Evolutionary conservation across 179 eudicot species (phyloP), one percentile per base, ranked within the genome.

Genomic region (Silene noctiflora): DNA sequence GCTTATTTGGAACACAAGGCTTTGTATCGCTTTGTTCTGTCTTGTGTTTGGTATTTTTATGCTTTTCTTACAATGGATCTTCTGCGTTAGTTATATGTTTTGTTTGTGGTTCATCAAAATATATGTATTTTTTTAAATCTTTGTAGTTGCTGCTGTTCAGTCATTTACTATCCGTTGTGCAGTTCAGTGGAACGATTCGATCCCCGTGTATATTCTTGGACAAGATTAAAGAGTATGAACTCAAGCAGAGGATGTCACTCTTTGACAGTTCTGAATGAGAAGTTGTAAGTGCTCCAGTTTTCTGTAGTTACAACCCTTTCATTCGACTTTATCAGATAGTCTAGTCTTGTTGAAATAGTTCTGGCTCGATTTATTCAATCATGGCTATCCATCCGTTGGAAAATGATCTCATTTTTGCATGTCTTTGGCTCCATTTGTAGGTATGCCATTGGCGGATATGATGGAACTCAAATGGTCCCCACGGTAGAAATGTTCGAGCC

Each of bases 121-220:
- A 46, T 8, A 42, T 9, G 63, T 59, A 5, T 59, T 67, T 33
- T 69, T 69, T 13, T 33, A 13, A 73, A 31, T 21, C 1, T 19
- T 51, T 55, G 56, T 56, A 44, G 56, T 20, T 71, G 71, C 16
- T 76, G 60, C 48, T 29, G 8, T 61, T 10, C 71, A 19, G 53
- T 24, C 42, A 75, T 51, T 67, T 62, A 53, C 8, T 29, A 72
- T 42, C 2, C 44, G 17, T 25, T 44, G 25, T 84, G 75, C 87
- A 93, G 98, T 25, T 85, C 93, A 48, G 83, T 82, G 66, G 98
- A 89, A 86, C 86, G 94, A 79, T 80, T 86, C 83, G 97, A 93
- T 65, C 91, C 94, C 67, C 86, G 98, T 42, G 90, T 85, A 78
- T 82, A 56, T 25, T 74, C 85, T n/a, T 91, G 97, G 95, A 79